These are phyloP conservation scores for Candida maesae DNA, from an alignment of 805 yeast genomes.

Conservation along the genomic window DNA sequence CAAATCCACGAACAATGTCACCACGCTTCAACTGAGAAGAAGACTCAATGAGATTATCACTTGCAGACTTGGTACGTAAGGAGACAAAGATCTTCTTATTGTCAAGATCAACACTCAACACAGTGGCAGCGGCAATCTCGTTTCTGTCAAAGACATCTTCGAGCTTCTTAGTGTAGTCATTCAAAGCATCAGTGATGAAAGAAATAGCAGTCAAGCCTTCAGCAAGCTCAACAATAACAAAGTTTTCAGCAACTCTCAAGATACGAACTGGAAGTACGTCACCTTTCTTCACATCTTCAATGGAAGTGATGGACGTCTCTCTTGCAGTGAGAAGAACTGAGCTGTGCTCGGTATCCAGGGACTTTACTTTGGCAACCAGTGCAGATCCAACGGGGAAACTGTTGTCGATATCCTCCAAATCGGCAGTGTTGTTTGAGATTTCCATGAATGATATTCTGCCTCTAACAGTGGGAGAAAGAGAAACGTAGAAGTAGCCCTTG, in stretches of 20 bases:
- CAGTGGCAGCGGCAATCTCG: slow-evolving; percentile 55
- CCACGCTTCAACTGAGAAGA: slow-evolving; percentile 60
- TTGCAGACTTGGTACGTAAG: slow-evolving; percentile 50
- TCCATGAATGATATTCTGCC: slow-evolving; percentile 69
- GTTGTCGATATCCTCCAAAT: slow-evolving; percentile 47
- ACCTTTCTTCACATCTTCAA: slow-evolving; percentile 53
- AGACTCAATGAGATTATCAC: slow-evolving; percentile 46
- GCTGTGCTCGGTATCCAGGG: slow-evolving; percentile 51
- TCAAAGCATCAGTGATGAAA: slow-evolving; percentile 71
- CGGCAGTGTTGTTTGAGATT: slow-evolving; percentile 48
- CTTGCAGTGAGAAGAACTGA: slow-evolving; percentile 49
- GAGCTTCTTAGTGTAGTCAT: slow-evolving; percentile 56
- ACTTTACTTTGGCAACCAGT: slow-evolving; percentile 50
- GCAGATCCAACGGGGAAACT: slow-evolving; percentile 72
- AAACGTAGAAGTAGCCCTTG: slow-evolving; percentile 61
- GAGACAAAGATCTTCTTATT: slow-evolving; percentile 59
- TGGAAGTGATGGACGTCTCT: slow-evolving; percentile 35
- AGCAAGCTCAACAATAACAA: slow-evolving; percentile 69
- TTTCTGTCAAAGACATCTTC: slow-evolving; percentile 46
- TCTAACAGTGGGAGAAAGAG: slow-evolving; percentile 61
- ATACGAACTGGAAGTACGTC: slow-evolving; percentile 58
- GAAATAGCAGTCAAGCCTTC: slow-evolving; percentile 58
- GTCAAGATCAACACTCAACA: slow-evolving; percentile 34
- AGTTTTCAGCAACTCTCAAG: slow-evolving; percentile 51
- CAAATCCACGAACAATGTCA: slow-evolving; percentile 75